Evolutionary conservation across 2,329 filamentous ascomycete genomes (phyloP), one percentile per base, ranked within the genome.

Genomic region (Trichoderma sp.): DNA sequence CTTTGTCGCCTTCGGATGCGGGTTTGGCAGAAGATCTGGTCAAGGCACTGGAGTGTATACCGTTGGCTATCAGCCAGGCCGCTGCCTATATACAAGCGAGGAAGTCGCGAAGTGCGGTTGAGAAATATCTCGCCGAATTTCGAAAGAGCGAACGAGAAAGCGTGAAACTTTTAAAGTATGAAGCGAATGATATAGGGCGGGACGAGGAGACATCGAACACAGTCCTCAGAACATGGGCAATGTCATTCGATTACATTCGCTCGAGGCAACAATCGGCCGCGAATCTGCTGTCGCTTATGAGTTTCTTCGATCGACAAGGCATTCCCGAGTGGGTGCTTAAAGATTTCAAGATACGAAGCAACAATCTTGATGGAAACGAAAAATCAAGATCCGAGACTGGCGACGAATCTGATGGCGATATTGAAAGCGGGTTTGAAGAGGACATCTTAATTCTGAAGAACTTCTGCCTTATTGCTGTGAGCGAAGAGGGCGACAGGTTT

Each of bases 281-380:
- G 3, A 74, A 83, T n/a, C 74, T 86, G 13, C 73, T 86, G 0
- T 83, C 82, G 1, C 77, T 86, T 6, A 82, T 86, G 81, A 84
- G 83, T 76, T 82, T 84, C 71, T 86, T 84, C 73, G 79, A 86
- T 68, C 76, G 77, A 23, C 80, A 85, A 73, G 81, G 78, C 11
- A 84, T 86, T 34, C 80, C 81, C 1, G 11, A 67, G 7, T 59
- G 15, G 20, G 53, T 57, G 6, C 26, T 57, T n/a, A 30, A 0
- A 0, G 11, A 13, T 6, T 12, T 2, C 3, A 17, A 1, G 15
- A 9, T 0, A 15, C 39, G 0, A 9, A 17, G 15, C 15, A 9
- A 8, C 0, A 17, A 2, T 39, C 2, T 17, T 1, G 36, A 39
- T 15, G 11, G 20, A 1, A 2, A 0, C n/a, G 13, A 17, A 11